Conservation (phyloP, 1,139 yeast genomes). For the Saccharomyces uvarum region DNA sequence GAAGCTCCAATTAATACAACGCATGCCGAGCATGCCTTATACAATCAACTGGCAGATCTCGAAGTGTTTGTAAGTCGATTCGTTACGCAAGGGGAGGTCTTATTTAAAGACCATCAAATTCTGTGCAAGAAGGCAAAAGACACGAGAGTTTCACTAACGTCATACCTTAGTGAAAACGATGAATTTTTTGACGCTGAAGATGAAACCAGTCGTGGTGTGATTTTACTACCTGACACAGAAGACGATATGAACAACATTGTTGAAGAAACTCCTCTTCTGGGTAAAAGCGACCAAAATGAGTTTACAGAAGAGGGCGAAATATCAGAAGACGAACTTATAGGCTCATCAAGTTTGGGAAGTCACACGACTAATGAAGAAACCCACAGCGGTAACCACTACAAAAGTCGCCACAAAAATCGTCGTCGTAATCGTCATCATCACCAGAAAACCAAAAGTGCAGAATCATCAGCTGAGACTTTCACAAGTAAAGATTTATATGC, state of each 20-base stretch:
- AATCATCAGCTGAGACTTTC: not conserved
- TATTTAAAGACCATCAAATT: conserved; percentile 15
- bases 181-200: conserved; percentile 33
- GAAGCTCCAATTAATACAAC: conserved; percentile 4
- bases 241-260: conserved; percentile 15
- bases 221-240: conserved; percentile 29
- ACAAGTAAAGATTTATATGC: conserved; percentile 46
- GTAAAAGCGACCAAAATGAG: not conserved
- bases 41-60: conserved; percentile 20
- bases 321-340: not conserved
- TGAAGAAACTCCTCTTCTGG: conserved; percentile 7
- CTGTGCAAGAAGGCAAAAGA: conserved; percentile 11
- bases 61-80: conserved; percentile 21
- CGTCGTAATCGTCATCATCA: not conserved
- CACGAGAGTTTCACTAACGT: conserved; percentile 13
- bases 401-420: not conserved
- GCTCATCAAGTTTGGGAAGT: not conserved
- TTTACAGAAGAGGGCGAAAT: not conserved
- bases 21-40: conserved; percentile 16
- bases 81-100: conserved; percentile 17
- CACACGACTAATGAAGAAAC: not conserved
- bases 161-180: conserved; percentile 25
- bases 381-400: not conserved
- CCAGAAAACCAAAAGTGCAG: not conserved
- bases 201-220: conserved; percentile 24